Percentiles rank a stretch among this genome's conserved stretches.
phyloP scores from a whole-genome alignment of 2,329 filamentous ascomycete genomes.

The Cercospora beticola region DNA sequence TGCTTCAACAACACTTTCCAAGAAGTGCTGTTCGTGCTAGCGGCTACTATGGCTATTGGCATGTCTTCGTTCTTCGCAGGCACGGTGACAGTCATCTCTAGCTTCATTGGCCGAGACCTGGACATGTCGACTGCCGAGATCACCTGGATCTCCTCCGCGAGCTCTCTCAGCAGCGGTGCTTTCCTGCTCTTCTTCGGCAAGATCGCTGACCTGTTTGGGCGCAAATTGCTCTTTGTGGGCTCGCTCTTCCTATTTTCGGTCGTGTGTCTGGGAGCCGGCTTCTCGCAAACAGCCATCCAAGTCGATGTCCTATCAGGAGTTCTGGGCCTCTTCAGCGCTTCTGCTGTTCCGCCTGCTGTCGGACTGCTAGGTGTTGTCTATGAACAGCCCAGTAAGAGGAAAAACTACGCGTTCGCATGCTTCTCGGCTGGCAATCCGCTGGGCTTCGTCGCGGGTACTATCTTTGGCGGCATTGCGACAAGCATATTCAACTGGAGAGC shows the following conservation, averaged over 20 bases:
- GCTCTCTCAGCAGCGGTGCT: slow-evolving; percentile 61
- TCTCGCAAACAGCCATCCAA: slow-evolving; percentile 58
- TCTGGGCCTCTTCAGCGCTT: slow-evolving; percentile 63
- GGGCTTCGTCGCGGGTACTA: slow-evolving; percentile 58
- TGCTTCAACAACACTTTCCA: slow-evolving; percentile 64
- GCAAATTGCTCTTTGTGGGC: slow-evolving; percentile 59
- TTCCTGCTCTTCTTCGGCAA: slow-evolving; percentile 67
- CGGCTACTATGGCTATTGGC: slow-evolving; percentile 66
- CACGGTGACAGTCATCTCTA: slow-evolving; percentile 61
- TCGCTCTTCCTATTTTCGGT: slow-evolving; percentile 61
- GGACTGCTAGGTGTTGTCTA: slow-evolving; percentile 65
- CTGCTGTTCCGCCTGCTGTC: slow-evolving; percentile 63
- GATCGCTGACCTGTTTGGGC: slow-evolving; percentile 65
- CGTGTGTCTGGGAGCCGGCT: slow-evolving; percentile 59
- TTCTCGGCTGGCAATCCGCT: slow-evolving; percentile 60
- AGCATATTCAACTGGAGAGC: slow-evolving; percentile 64
- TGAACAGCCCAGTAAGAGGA: slow-evolving; percentile 58
- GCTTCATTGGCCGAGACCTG: slow-evolving; percentile 56
- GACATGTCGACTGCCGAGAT: slow-evolving; percentile 65
- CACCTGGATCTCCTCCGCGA: slow-evolving; percentile 66
- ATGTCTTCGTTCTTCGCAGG: slow-evolving; percentile 62
- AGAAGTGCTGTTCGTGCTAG: slow-evolving; percentile 65
- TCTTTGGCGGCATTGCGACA: slow-evolving; percentile 63
- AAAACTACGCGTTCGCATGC: slow-evolving; percentile 65
- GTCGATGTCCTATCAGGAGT: slow-evolving; percentile 64